Evolutionary conservation across 1,284 basidiomycete species (phyloP), one percentile per base, ranked within the genome.

Genomic region (Boletus sp.): DNA sequence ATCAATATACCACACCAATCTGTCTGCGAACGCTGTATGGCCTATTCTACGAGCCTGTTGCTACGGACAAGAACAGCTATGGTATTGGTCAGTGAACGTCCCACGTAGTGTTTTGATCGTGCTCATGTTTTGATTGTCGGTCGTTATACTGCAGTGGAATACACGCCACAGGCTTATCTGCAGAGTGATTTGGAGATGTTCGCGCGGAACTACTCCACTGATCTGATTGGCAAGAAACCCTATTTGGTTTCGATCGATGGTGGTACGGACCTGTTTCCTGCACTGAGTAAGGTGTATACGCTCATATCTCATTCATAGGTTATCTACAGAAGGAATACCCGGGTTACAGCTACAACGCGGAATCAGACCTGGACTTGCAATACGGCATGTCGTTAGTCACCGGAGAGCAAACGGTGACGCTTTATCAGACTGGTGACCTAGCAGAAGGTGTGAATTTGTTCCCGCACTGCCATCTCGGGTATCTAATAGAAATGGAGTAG

Each of bases 331-430:
- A 67, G 1, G 41, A 33, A 7, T 29, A 64, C 17, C 58, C 69
- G 7, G 57, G 62, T 30, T 73, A 74, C 44, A 49, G 59, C 16
- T 66, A 69, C 50, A 79, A 80, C 49, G 75, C 67, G 27, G 81
- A 83, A 60, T 74, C 75, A 39, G 69, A 76, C 54, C 66, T 83
- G 9, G 81, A 79, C 53, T 53, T 79, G n/a, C 62, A 80, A 53
- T 81, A 77, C 44, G 65, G 62, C 4, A 76, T 33, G 29, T 53
- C 62, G 0, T 60, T 78, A 30, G 72, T 70, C 12, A 68, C 70
- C 16, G 69, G 69, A 2, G 12, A 38, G 7, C 71, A 73, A 44
- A 59, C 57, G 0, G 64, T 77, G 45, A 69, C 68, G 2, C 62
- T 78, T 7, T 70, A 78, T 44, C 77, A 80, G 54, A 62, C 68